phyloP scores from a whole-genome alignment of 306 rosid species.

The Mimosa bimucronata region DNA sequence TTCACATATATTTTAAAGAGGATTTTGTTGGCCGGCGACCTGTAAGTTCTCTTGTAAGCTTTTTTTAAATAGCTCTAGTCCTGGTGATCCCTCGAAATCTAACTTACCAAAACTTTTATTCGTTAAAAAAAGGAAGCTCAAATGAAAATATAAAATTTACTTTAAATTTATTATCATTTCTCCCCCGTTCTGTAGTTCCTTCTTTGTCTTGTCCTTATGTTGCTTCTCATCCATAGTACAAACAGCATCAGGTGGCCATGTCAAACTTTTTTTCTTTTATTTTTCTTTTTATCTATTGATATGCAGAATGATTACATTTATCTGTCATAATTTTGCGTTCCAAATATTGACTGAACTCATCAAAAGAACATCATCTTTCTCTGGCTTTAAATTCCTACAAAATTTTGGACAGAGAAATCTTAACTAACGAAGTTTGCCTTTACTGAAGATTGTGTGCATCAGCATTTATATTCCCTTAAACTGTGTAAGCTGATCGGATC shows the following conservation, averaged over 20 bases:
- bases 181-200: neutral
- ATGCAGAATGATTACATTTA: slow-evolving; percentile 45
- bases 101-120: too few species aligned
- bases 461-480: slow-evolving; percentile 39
- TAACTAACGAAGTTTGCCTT: slow-evolving; percentile 18
- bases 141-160: neutral
- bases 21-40: too few species aligned
- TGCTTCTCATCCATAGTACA: neutral
- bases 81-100: too few species aligned
- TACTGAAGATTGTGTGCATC: slow-evolving; percentile 13
- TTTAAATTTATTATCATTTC: neutral
- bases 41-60: too few species aligned
- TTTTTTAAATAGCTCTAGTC: too few species aligned
- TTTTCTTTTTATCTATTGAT: slow-evolving; percentile 58
- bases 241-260: neutral
- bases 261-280: slow-evolving; percentile 46
- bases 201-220: neutral
- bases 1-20: neutral
- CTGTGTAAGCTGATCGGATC: slow-evolving; percentile 69
- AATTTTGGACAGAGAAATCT: neutral
- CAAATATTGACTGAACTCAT: neutral
- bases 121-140: too few species aligned
- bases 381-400: slow-evolving; percentile 5
- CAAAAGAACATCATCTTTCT: neutral
- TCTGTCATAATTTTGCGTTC: neutral